Conservation (phyloP, 371 early-diverging fungal species). For the Mortierella sp. region DNA sequence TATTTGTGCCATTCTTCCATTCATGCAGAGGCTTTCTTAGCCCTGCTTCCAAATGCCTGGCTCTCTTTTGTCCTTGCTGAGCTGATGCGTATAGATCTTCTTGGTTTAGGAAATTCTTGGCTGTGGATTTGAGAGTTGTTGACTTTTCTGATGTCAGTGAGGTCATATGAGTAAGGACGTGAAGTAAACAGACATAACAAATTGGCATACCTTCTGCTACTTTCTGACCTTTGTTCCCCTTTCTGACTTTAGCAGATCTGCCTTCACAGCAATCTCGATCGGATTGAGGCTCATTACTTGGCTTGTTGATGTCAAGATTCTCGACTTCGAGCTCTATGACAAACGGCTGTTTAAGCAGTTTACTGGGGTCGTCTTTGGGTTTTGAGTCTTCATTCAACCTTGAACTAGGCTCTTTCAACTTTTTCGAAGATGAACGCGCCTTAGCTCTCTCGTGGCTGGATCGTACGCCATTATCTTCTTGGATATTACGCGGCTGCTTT, state of each 20-base stretch:
- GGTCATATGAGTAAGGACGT: not conserved
- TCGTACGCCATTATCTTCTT: not conserved
- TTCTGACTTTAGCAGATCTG: not conserved
- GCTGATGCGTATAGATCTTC: slow-evolving; percentile 13
- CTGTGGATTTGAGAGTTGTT: slow-evolving; percentile 5
- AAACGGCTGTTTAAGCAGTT: not conserved
- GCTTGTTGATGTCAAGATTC: slow-evolving; percentile 17
- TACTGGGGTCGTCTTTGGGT: not conserved
- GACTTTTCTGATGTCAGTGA: slow-evolving; percentile 42
- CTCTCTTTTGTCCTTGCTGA: slow-evolving; percentile 10
- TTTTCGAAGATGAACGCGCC: not conserved
- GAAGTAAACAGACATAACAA: not conserved
- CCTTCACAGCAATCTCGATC: not conserved
- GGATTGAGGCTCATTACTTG: not conserved
- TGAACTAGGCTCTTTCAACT: not conserved
- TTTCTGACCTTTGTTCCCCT: not conserved
- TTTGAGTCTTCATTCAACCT: not conserved
- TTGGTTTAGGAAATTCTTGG: slow-evolving; percentile 15
- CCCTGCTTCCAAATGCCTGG: not conserved
- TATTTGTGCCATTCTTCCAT: not conserved
- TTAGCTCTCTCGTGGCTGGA: not conserved
- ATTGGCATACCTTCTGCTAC: slow-evolving; percentile 5
- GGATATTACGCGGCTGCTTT: not conserved
- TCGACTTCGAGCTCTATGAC: slow-evolving; percentile 16
- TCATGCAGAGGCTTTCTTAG: not conserved